Evolutionary conservation across 2,329 filamentous ascomycete species (phyloP).

Genomic region (Onygenales sp.): DNA sequence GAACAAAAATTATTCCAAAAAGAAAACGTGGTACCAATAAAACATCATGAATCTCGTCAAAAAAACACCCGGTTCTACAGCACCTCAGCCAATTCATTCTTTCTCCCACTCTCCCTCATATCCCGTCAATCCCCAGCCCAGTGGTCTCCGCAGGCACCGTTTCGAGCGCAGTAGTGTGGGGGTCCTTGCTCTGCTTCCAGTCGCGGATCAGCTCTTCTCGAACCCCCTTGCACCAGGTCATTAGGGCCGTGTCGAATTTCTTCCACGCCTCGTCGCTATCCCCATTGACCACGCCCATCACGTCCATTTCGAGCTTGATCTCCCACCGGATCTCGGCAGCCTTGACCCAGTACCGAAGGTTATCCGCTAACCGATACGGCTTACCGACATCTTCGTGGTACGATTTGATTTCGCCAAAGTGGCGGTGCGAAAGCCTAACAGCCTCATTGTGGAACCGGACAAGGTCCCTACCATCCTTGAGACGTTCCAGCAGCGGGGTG

Average conservation of each 20-base stretch:
- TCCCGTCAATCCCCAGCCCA: neutral
- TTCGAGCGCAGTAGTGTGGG: neutral
- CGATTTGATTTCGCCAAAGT: constrained; percentile 78
- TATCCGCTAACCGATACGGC: constrained; percentile 88
- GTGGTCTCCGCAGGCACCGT: neutral
- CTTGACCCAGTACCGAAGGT: constrained; percentile 92
- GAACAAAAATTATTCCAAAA: neutral
- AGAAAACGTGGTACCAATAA: constrained; percentile 11
- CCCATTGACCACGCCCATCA: constrained; percentile 75
- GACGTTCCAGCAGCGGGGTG: constrained; percentile 61
- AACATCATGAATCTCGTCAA: constrained; percentile 5
- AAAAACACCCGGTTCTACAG: neutral
- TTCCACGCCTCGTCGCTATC: constrained; percentile 58
- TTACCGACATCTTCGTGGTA: constrained; percentile 92
- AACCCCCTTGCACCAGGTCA: constrained; percentile 74
- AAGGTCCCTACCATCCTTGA: constrained; percentile 72
- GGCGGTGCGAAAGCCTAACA: constrained; percentile 72
- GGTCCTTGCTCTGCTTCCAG: constrained; percentile 36
- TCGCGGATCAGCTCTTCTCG: constrained; percentile 75
- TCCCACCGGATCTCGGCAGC: constrained; percentile 93
- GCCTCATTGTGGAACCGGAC: constrained; percentile 84
- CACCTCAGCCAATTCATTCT: neutral
- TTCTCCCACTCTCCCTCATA: neutral
- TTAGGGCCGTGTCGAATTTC: constrained; percentile 72
- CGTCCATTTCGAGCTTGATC: constrained; percentile 70